Base-by-base conservation (phyloP, 2,329 filamentous ascomycete genomes). In the Sarocladiaceae sp. region DNA sequence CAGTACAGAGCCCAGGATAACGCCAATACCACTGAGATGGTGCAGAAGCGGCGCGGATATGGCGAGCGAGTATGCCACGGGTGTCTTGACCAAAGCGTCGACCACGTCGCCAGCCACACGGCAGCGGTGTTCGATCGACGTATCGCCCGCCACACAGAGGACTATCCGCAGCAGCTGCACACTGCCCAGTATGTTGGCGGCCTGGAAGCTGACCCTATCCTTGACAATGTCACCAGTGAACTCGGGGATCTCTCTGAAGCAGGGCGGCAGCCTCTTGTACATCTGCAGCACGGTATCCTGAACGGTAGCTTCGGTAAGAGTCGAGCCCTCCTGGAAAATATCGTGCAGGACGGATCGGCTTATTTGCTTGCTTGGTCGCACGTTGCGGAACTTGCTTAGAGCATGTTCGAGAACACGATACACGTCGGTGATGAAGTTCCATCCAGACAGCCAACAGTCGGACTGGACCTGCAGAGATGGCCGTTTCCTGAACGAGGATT, bases 361-460 rank as follows among this genome's bases (percentile, higher is more conserved):
- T 29, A 26, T 34, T 45, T 33, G 4, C 45, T 45, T 6, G 48
- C 43, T 16, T 48, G 47, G 41, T 47, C 51, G 47, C 7, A 45
- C 40, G 27, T 51, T 50, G 12, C 55, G 48, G 44, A 55, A 52
- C 10, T 52, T 54, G n/a, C 50, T 55, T 34, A 63, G 47, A 10
- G 67, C 68, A 49, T 79, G 73, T 51, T 79, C 75, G 13, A 80
- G 57, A 7, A 78, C 64, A 4, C 74, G 68, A 51, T 78, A 79
- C 0, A 79, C 57, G 51, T 78, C 74, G 1, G 72, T 76, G 6
- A 68, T 73, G 47, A 76, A 77, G 55, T 78, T 79, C 73, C 72
- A 78, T 15, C 75, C 75, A 33, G 66, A 64, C 6, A 79, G 57
- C 75, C 75, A 79, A 46, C 61, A 62, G 18, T 53, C 47, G 13